Conservation (phyloP, 352 stramenopile species). For the Globisporangium paddicum region DNA sequence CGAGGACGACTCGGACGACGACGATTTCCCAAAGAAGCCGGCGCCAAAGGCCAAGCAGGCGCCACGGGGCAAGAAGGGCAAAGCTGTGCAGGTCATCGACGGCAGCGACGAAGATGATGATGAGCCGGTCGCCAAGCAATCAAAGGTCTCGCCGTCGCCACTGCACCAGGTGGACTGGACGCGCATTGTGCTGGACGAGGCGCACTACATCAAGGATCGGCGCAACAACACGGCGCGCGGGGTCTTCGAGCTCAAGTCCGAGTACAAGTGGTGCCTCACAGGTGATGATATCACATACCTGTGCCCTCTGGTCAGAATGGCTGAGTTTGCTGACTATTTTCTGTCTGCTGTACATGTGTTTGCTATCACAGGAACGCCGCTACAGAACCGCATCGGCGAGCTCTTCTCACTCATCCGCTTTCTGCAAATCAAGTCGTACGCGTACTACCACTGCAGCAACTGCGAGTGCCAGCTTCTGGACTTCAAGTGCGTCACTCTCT, state of each 20-base stretch:
- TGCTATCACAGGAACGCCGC: conserved; percentile 67
- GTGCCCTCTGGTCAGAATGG: background rate
- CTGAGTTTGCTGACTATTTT: background rate
- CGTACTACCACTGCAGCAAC: conserved; percentile 96
- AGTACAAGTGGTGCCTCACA: conserved; percentile 97
- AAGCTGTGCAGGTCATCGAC: conserved; percentile 23
- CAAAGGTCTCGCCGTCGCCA: conserved; percentile 46
- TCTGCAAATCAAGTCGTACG: conserved; percentile 95
- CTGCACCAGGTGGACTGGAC: conserved; percentile 96
- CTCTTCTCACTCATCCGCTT: conserved; percentile 98
- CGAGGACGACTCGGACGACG: conserved; percentile 45
- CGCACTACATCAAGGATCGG: conserved; percentile 94
- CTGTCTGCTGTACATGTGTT: background rate
- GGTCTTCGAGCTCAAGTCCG: conserved; percentile 94
- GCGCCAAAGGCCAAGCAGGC: conserved; percentile 27
- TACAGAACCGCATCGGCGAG: conserved; percentile 94
- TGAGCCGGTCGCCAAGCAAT: conserved; percentile 24
- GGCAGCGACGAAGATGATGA: conserved; percentile 26
- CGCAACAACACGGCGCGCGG: conserved; percentile 94
- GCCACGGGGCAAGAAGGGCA: conserved; percentile 26
- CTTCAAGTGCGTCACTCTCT: conserved; percentile 82
- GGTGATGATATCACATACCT: conserved; percentile 64
- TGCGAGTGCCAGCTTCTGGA: conserved; percentile 96
- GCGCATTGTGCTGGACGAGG: conserved; percentile 96
- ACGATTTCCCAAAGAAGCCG: conserved; percentile 45